Percentiles rank a stretch among this genome's conserved stretches.
phyloP scores from a whole-genome alignment of 495 filamentous ascomycete species.

The Neurospora sp. region DNA sequence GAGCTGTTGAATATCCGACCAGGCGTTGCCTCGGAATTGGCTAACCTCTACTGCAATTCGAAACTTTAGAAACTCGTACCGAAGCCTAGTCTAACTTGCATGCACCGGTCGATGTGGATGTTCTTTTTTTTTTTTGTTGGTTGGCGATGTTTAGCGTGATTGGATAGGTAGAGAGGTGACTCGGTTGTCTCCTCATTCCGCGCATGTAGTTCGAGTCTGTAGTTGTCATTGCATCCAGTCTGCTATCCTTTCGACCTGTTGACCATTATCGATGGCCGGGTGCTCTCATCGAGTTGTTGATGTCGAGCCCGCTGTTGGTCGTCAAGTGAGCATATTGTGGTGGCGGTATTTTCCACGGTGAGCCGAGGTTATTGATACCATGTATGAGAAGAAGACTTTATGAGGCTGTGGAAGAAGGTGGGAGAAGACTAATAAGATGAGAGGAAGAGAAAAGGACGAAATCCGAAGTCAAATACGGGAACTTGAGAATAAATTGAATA shows the following conservation, averaged over 20 bases:
- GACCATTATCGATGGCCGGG: neutral
- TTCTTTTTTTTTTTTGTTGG: neutral
- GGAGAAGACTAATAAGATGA: neutral
- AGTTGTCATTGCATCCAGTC: neutral
- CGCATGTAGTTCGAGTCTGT: neutral
- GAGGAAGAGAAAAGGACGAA: neutral
- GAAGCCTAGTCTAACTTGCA: neutral
- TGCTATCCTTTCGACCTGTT: neutral
- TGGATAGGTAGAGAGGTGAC: neutral
- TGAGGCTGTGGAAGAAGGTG: neutral
- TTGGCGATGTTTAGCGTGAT: neutral
- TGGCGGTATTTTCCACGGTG: neutral
- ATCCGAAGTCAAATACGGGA: neutral
- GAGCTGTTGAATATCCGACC: neutral
- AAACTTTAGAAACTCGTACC: neutral
- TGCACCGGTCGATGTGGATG: neutral
- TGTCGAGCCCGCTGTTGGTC: neutral
- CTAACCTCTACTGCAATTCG: neutral
- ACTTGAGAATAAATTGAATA: neutral
- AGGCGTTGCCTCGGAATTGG: neutral
- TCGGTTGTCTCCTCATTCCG: neutral
- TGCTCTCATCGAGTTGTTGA: neutral
- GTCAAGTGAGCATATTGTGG: neutral
- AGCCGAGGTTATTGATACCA: neutral
- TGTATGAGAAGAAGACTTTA: neutral